phyloP scores from a whole-genome alignment of 352 stramenopile species.

The Phytopythium oedochilum region DNA sequence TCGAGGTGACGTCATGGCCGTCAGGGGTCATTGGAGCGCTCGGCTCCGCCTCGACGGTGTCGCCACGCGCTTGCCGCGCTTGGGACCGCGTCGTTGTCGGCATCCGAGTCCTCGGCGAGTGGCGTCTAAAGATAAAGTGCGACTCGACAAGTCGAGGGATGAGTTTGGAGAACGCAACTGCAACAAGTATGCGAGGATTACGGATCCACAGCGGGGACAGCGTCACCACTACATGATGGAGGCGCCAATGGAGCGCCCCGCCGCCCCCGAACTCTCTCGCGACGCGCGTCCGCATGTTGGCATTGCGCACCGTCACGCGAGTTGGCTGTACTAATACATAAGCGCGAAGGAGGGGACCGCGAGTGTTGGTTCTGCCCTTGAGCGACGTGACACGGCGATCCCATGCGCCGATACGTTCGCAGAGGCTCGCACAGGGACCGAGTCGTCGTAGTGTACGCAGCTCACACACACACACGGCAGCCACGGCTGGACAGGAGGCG shows the following conservation, averaged over 20 bases:
- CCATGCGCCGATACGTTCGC: no score
- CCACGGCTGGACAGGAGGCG: background rate
- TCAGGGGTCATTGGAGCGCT: no score
- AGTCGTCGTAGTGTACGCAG: no score
- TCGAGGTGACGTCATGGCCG: background rate
- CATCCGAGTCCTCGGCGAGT: background rate
- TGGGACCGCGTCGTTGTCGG: background rate
- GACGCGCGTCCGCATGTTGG: conserved; percentile 22
- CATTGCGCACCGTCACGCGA: conserved; percentile 19
- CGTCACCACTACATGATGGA: background rate
- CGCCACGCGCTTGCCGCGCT: background rate
- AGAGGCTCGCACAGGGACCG: no score
- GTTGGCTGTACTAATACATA: no score
- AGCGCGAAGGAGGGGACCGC: no score
- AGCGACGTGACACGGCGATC: no score
- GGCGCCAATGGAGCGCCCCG: no score
- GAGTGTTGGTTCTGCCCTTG: no score
- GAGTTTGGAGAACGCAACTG: background rate
- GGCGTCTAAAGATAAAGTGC: no score
- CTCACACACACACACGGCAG: no score
- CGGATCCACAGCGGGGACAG: background rate
- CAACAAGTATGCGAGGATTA: background rate
- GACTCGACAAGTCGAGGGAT: no score
- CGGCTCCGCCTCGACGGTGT: background rate
- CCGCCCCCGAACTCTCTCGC: conserved; percentile 15